Evolutionary conservation across 2,329 filamentous ascomycete species (phyloP).

Genomic region (Achaetomium macrosporum): DNA sequence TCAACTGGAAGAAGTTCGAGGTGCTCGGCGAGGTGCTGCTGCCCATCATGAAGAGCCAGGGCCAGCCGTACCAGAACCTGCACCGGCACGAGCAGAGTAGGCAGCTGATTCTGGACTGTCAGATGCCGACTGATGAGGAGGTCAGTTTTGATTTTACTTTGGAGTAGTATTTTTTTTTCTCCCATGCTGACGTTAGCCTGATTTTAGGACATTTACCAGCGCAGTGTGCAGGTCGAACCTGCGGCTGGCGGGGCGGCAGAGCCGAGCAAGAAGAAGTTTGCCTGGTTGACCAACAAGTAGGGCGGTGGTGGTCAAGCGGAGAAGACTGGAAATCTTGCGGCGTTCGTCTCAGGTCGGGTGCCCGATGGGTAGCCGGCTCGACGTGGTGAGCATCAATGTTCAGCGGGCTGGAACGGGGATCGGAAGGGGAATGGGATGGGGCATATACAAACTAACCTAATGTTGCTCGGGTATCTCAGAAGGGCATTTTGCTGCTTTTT

Average conservation of each 20-base stretch:
- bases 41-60: conserved; percentile 87
- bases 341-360: neutral
- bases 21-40: conserved; percentile 88
- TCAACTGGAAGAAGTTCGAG: conserved; percentile 99
- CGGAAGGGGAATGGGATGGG: neutral
- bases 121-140: conserved; percentile 80
- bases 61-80: conserved; percentile 70
- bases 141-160: conserved; percentile 46
- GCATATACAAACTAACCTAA: neutral
- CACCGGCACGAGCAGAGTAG: conserved; percentile 63
- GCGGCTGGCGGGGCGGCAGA: conserved; percentile 41
- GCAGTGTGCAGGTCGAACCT: conserved; percentile 55
- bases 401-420: too few relatives aligned
- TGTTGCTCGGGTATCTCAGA: neutral
- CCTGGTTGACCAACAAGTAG: conserved; percentile 51
- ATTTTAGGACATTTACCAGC: conserved; percentile 56
- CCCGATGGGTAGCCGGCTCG: neutral
- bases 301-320: neutral
- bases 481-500: too few relatives aligned
- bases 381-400: neutral
- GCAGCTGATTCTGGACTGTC: conserved; percentile 73
- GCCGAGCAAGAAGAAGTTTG: conserved; percentile 57
- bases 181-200: conserved; percentile 7
- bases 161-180: conserved; percentile 14
- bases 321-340: neutral